A percentile compares a stretch with the other conserved stretches of the same genome.
Evolutionary conservation across 2,329 filamentous ascomycete species (phyloP).

Genomic region (Curvularia lunata): DNA sequence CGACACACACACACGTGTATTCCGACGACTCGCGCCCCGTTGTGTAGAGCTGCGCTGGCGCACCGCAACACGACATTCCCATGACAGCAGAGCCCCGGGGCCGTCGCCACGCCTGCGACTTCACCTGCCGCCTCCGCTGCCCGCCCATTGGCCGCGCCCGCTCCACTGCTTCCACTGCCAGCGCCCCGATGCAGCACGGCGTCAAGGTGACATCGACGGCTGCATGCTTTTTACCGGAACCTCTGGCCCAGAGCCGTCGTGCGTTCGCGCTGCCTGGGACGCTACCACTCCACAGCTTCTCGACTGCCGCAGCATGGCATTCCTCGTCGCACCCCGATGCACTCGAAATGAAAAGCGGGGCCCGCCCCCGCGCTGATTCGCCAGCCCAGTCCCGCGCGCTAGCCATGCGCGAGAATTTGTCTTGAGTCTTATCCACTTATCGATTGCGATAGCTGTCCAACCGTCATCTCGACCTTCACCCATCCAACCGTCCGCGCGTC

Average conservation of each 20-base stretch:
- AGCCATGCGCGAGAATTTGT: slow-evolving; percentile 31
- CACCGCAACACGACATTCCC: neutral
- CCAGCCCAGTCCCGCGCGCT: slow-evolving; percentile 29
- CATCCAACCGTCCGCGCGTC: slow-evolving; percentile 21
- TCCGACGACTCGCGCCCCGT: slow-evolving; percentile 14
- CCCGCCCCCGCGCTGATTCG: slow-evolving; percentile 30
- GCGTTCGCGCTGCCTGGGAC: slow-evolving; percentile 21
- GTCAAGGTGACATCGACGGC: slow-evolving; percentile 28
- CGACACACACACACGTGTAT: slow-evolving; percentile 23
- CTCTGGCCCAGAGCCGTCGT: slow-evolving; percentile 25
- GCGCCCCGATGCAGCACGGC: slow-evolving; percentile 27
- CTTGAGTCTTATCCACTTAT: slow-evolving; percentile 44
- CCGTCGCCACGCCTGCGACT: slow-evolving; percentile 18
- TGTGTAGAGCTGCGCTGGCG: neutral
- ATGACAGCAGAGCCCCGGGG: neutral
- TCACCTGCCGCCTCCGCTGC: slow-evolving; percentile 21
- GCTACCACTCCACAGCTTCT: slow-evolving; percentile 29
- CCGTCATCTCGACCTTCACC: slow-evolving; percentile 24
- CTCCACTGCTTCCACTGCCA: slow-evolving; percentile 27
- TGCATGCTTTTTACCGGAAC: slow-evolving; percentile 15
- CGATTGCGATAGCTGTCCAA: slow-evolving; percentile 43
- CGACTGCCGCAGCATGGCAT: slow-evolving; percentile 30
- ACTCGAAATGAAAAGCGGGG: slow-evolving; percentile 44
- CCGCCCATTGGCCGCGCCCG: slow-evolving; percentile 23
- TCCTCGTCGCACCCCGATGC: slow-evolving; percentile 32